Conservation (phyloP, 179 eudicot genomes). For the Spergularia azorica region DNA sequence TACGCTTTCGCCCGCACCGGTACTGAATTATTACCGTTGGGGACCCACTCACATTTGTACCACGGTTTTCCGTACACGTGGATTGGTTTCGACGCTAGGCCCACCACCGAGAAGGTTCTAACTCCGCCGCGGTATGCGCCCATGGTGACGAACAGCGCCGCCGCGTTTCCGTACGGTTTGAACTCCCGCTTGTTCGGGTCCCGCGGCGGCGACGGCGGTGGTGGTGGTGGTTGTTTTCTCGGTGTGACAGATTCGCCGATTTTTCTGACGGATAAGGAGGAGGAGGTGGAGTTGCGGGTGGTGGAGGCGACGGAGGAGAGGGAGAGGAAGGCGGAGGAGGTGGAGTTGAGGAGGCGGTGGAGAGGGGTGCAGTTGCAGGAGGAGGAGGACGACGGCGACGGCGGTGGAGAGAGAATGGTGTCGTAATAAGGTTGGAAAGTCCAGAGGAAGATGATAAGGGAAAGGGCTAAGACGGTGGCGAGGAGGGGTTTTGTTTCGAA, state of each 20-base stretch:
- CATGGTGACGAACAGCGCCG: conserved; percentile 36
- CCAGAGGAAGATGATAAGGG: conserved; percentile 49
- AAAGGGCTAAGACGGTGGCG: conserved; percentile 48
- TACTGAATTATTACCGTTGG: conserved; percentile 17
- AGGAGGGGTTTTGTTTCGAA: conserved; percentile 51
- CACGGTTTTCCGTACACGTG: conserved; percentile 50
- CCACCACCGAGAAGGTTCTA: conserved; percentile 40
- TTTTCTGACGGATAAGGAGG: neutral
- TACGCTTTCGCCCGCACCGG: conserved; percentile 36
- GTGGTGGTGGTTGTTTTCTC: neutral
- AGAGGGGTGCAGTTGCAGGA: neutral
- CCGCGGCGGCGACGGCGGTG: neutral
- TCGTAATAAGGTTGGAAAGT: conserved; percentile 57
- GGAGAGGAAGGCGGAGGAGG: neutral
- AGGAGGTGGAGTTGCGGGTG: neutral
- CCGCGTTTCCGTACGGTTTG: conserved; percentile 45
- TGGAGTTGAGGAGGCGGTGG: neutral
- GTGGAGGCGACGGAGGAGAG: neutral
- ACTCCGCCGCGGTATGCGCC: conserved; percentile 33
- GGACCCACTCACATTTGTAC: conserved; percentile 52
- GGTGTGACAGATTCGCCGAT: neutral
- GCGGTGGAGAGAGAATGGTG: conserved; percentile 22
- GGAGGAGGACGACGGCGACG: neutral
- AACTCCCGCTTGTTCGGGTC: conserved; percentile 38
- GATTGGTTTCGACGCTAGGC: conserved; percentile 54